These are phyloP conservation scores for Pseudevernia furfuracea DNA, from an alignment of 495 filamentous ascomycete species.

Conservation along the genomic window DNA sequence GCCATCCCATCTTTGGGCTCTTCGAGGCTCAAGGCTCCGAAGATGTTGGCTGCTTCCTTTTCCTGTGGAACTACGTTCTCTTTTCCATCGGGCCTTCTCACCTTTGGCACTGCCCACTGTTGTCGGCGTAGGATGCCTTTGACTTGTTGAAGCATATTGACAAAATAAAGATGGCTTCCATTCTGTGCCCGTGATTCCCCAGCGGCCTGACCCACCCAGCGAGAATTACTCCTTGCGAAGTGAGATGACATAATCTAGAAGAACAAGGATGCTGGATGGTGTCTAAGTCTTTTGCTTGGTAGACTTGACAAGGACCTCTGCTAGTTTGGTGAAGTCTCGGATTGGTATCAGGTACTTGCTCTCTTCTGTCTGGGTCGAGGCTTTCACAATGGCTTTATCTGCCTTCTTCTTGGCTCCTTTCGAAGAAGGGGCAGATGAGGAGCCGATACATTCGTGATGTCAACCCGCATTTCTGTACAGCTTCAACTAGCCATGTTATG, in stretches of 20 bases:
- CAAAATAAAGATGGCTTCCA: background rate
- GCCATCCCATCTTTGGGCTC: background rate
- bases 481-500: background rate
- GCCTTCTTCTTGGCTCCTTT: background rate
- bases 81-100: background rate
- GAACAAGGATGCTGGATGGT: background rate
- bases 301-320: background rate
- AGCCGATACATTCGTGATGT: background rate
- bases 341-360: background rate
- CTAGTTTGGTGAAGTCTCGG: background rate
- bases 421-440: background rate
- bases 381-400: background rate
- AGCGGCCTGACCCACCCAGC: background rate
- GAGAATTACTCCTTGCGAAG: background rate
- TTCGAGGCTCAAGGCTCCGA: background rate
- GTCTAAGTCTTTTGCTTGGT: background rate
- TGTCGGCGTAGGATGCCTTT: background rate
- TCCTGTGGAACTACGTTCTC: background rate
- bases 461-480: background rate
- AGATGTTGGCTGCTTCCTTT: background rate
- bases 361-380: background rate
- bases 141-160: background rate
- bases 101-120: background rate
- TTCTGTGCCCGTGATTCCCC: background rate
- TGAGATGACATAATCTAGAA: background rate